These are phyloP conservation scores for Venturia carpophila DNA, from an alignment of 2,329 filamentous ascomycete species.

Conservation along the genomic window DNA sequence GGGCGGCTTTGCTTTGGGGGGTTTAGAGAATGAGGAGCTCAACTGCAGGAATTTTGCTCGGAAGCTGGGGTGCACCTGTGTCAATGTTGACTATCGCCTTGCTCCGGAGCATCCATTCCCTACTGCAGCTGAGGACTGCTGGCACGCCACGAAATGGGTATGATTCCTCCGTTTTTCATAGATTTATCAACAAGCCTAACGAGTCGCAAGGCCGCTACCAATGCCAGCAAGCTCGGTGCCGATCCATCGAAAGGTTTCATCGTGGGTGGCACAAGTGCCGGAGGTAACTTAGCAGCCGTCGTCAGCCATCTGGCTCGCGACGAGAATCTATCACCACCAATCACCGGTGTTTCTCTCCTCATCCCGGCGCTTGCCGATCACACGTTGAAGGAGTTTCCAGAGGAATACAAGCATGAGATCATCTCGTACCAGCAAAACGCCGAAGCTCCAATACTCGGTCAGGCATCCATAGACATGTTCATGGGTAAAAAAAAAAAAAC, in stretches of 20 bases:
- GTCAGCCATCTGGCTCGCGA: slow-evolving; percentile 25
- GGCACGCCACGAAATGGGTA: slow-evolving; percentile 40
- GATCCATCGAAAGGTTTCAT: slow-evolving; percentile 41
- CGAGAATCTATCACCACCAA: slow-evolving; percentile 12
- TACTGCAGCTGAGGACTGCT: slow-evolving; percentile 40
- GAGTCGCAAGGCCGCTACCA: slow-evolving; percentile 21
- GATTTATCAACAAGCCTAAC: background rate
- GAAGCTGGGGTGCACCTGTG: slow-evolving; percentile 35
- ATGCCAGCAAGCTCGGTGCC: slow-evolving; percentile 29
- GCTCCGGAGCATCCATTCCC: slow-evolving; percentile 47
- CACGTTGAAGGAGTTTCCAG: slow-evolving; percentile 1
- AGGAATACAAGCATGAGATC: slow-evolving; percentile 12
- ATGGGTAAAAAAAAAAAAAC: background rate
- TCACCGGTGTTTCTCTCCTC: slow-evolving; percentile 13
- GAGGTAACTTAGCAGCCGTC: slow-evolving; percentile 44
- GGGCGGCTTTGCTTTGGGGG: slow-evolving; percentile 40
- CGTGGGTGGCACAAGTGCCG: slow-evolving; percentile 45
- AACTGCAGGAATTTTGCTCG: slow-evolving; percentile 35
- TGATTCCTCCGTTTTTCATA: background rate
- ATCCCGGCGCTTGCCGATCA: slow-evolving; percentile 22
- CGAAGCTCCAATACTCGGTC: slow-evolving; percentile 15
- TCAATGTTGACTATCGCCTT: slow-evolving; percentile 46
- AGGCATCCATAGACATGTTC: background rate
- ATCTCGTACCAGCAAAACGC: slow-evolving; percentile 16
- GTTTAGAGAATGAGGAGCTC: slow-evolving; percentile 36